Evolutionary conservation across 768 basidiomycete species (phyloP), one percentile per base, ranked within the genome.

Genomic region (Sistotremastrum niveocremeum): DNA sequence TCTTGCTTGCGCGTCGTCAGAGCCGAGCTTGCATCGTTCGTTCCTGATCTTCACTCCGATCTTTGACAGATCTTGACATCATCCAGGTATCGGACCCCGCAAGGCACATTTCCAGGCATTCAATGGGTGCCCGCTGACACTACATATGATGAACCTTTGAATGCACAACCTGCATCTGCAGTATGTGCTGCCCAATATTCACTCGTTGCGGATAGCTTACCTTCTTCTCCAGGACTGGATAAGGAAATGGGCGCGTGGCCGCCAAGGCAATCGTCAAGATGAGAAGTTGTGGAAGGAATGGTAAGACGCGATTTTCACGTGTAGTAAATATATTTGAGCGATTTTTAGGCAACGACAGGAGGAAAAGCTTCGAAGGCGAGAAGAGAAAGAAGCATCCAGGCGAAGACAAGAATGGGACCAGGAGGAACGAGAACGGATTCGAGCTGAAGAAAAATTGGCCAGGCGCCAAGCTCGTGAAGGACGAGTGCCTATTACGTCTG

Each of bases 81-180:
- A 44, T 28, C 10, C 50, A 86, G 84, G 56, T 87, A 87, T 63
- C 76, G 79, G 54, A 85, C 82, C 1, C 63, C 77, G 7, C 71
- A 68, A 53, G 84, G 83, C 5, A 52, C 82, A 30, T 75, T 86
- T 33, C 71, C 63, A 47, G 84, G 84, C 9, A 74, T 74, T 44
- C 73, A 74, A 47, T 74, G 72, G 62, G 74, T 84, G 30, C 81
- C 82, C 12, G 76, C 73, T n/a, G 84, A 86, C 53, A 69, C 79
- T 1, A 79, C 79, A 0, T 65, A 71, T 38, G 69, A 78, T 39
- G 52, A 77, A 41, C 84, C 83, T 37, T 42, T 62, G 7, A 80
- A 77, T 4, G 77, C 78, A 30, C 72, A 67, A 45, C 77, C 77
- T 6, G 81, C 79, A 4, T 72, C 62, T 53, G 57, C 67, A 41